Percentiles rank a stretch among this genome's conserved stretches.
Conservation (phyloP, 2,329 filamentous ascomycete species). For the Bisporella sp. region DNA sequence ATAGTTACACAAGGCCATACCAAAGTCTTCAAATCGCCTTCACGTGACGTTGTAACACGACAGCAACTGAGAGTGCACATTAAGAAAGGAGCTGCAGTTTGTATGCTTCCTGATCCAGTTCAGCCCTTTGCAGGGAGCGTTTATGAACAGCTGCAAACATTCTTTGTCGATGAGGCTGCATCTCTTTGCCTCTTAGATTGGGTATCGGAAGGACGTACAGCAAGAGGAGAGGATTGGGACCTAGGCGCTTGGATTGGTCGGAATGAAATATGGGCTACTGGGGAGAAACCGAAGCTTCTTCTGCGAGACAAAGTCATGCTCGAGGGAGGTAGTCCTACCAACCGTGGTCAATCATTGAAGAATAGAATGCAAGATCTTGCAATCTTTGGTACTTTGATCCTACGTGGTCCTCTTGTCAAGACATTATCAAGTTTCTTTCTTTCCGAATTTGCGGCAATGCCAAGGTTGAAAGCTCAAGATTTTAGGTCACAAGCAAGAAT, state of each 20-base stretch:
- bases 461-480: constrained; percentile 75
- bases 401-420: constrained; percentile 66
- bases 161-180: constrained; percentile 49
- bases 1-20: constrained; percentile 74
- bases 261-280: constrained; percentile 73
- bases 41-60: constrained; percentile 46
- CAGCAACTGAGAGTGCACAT: constrained; percentile 49
- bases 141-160: constrained; percentile 79
- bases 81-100: constrained; percentile 45
- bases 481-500: constrained; percentile 53
- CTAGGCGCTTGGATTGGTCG: constrained; percentile 71
- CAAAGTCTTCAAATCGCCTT: constrained; percentile 83
- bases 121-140: constrained; percentile 82
- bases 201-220: constrained; percentile 82
- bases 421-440: constrained; percentile 68
- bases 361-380: constrained; percentile 68
- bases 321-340: constrained; percentile 42
- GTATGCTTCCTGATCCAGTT: constrained; percentile 80
- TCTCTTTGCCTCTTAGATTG: constrained; percentile 84
- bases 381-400: constrained; percentile 77
- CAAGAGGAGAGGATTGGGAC: constrained; percentile 84
- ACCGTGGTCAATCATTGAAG: constrained; percentile 34
- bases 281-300: constrained; percentile 52
- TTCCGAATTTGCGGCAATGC: constrained; percentile 67
- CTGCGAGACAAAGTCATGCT: constrained; percentile 82